These are phyloP conservation scores for Beauveria australis DNA, from an alignment of 2,329 filamentous ascomycete species.

Conservation along the genomic window DNA sequence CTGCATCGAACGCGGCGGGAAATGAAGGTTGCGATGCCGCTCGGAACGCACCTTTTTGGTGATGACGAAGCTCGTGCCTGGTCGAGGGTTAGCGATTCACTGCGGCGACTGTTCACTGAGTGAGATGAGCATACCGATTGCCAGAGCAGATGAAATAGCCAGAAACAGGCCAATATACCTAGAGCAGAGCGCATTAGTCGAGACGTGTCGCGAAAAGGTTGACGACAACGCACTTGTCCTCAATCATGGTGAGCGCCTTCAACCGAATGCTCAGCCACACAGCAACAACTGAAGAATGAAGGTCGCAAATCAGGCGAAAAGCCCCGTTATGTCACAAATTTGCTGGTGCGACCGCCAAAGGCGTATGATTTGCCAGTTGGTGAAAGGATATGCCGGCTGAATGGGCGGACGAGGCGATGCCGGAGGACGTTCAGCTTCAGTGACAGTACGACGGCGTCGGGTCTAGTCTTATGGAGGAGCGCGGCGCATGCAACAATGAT, in stretches of 20 bases:
- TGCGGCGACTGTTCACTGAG: neutral
- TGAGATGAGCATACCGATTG: conserved; percentile 2
- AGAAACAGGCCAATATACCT: conserved; percentile 10
- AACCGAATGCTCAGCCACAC: neutral
- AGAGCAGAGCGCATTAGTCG: neutral
- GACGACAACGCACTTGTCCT: conserved; percentile 7
- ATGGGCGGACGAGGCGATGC: neutral
- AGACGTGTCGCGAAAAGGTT: neutral
- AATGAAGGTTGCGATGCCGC: neutral
- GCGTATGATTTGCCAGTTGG: neutral
- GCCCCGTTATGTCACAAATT: neutral
- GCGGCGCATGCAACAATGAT: neutral
- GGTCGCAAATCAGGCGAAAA: conserved; percentile 1
- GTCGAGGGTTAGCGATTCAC: conserved; percentile 4
- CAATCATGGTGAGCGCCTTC: neutral
- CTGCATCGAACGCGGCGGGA: neutral
- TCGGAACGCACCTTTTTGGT: conserved; percentile 75
- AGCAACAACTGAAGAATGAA: neutral
- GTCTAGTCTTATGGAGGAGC: neutral
- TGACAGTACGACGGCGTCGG: neutral
- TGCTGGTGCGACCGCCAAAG: neutral
- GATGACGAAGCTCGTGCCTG: conserved; percentile 95
- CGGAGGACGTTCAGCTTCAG: neutral
- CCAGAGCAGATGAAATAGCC: conserved; percentile 9
- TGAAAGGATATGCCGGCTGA: neutral